Evolutionary conservation across 805 yeast species (phyloP), one percentile per base, ranked within the genome.

Genomic region (Kuraishia ogatae): DNA sequence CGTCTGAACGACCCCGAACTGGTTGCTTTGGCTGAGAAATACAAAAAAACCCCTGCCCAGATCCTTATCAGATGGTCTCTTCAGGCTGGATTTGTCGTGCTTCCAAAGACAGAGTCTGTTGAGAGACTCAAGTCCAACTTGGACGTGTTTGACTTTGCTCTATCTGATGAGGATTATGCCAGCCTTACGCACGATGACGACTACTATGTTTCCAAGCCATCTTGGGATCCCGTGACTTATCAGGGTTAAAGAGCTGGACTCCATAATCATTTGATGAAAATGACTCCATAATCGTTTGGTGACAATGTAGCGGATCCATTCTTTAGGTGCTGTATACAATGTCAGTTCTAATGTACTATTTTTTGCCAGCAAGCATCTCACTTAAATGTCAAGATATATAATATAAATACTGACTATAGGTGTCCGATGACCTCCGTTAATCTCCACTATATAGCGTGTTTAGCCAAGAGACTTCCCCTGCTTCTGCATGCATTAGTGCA

Each of bases 41-140:
- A 76, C 55, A 70, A 71, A 1, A 72, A 75, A 46, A 63, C 82
- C 8, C 73, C 81, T n/a, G 84, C 82, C 10, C 88, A 85, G 61
- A 76, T 86, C 23, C 69, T 87, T 58, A 71, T 86, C 52, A 78
- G 83, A 59, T 87, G 93, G 93, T 80, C 87, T 1, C 71, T 80
- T 51, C 77, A 79, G 58, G 81, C 83, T 60, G 90, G 89, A 1
- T 79, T 77, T 58, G 73, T 86, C 39, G 59, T 60, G 2, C 57
- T 67, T n/a, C 69, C 69, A 65, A 75, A 67, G 72, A 72, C 68
- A 64, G 39, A 29, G 28, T 19, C 26, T 15, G 21, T 20, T 17
- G 39, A 39, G 48, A 68, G 82, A 57, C 62, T 77, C 56, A 60
- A 61, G 51, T 61, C 67, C 29, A 79, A 79, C 62, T 63, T 75